Evolutionary conservation across 2,329 filamentous ascomycete genomes (phyloP).

Genomic region (Hymenotorrendiella dingleyae): DNA sequence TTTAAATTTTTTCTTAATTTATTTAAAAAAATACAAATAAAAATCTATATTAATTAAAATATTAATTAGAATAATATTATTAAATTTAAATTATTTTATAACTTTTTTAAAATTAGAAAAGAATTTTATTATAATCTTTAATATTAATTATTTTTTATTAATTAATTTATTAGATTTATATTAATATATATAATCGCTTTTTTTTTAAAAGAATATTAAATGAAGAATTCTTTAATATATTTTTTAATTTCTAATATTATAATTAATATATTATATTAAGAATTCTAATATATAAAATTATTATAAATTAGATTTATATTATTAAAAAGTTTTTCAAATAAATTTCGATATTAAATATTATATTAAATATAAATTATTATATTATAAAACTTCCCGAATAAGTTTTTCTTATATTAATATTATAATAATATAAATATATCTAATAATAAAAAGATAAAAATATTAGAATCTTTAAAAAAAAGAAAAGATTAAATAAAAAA

Average conservation of each 20-base stretch:
- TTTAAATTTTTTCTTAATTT: neutral
- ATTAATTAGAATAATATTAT: neutral
- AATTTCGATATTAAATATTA: neutral
- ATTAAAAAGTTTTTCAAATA: neutral
- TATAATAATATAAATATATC: neutral
- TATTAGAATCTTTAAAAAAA: too few species aligned
- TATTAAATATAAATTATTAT: neutral
- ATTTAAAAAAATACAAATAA: neutral
- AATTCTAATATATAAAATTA: neutral
- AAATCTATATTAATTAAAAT: neutral
- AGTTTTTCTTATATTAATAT: neutral
- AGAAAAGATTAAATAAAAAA: too few species aligned
- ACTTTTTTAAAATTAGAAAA: too few species aligned
- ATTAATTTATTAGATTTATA: too few species aligned
- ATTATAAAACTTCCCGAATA: too few species aligned
- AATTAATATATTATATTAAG: neutral
- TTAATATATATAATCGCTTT: neutral
- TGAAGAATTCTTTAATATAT: too few species aligned
- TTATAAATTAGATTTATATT: neutral
- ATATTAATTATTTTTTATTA: too few species aligned
- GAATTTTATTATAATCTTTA: too few species aligned
- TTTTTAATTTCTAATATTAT: neutral
- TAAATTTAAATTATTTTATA: neutral
- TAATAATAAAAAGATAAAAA: too few species aligned
- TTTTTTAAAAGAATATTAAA: neutral